A percentile compares a stretch with the other conserved stretches of the same genome.
Evolutionary conservation across 2,329 filamentous ascomycete genomes (phyloP).

Genomic region (Ophiostoma piceae): DNA sequence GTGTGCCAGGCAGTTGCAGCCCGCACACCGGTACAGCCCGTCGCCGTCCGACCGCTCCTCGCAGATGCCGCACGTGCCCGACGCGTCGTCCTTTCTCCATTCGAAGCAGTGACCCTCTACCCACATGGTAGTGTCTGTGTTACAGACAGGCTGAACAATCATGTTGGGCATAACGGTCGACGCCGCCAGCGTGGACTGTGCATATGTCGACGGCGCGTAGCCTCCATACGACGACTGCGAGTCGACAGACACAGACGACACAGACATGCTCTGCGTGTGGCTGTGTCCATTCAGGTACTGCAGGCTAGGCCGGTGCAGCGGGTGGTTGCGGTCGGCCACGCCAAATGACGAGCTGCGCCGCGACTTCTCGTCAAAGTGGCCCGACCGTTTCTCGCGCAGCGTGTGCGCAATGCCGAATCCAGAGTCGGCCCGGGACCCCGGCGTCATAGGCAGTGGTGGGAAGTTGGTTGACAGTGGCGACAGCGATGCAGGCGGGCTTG

Average conservation of each 20-base stretch:
- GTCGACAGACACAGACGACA: conserved; percentile 55
- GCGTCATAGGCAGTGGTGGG: conserved; percentile 66
- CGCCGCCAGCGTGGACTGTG: conserved; percentile 77
- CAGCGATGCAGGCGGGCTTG: conserved; percentile 58
- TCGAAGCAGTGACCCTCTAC: conserved; percentile 79
- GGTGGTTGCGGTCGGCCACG: conserved; percentile 60
- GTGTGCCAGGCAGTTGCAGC: conserved; percentile 56
- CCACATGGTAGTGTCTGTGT: conserved; percentile 76
- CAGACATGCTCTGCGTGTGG: conserved; percentile 52
- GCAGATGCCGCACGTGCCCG: conserved; percentile 64
- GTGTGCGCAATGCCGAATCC: conserved; percentile 82
- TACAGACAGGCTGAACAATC: conserved; percentile 70
- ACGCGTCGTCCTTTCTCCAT: conserved; percentile 55
- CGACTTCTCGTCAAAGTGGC: conserved; percentile 78
- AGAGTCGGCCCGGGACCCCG: conserved; percentile 84
- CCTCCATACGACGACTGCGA: conserved; percentile 66
- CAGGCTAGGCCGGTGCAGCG: conserved; percentile 62
- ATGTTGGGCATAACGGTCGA: conserved; percentile 84
- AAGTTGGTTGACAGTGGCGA: conserved; percentile 78
- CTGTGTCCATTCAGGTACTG: conserved; percentile 63
- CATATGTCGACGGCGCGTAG: conserved; percentile 79
- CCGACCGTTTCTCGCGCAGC: conserved; percentile 87
- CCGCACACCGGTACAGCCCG: conserved; percentile 67
- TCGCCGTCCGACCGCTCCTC: conserved; percentile 68
- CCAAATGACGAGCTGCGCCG: conserved; percentile 91